Base-by-base conservation (phyloP, 2,329 filamentous ascomycete species). In the Fusarium domesticum region DNA sequence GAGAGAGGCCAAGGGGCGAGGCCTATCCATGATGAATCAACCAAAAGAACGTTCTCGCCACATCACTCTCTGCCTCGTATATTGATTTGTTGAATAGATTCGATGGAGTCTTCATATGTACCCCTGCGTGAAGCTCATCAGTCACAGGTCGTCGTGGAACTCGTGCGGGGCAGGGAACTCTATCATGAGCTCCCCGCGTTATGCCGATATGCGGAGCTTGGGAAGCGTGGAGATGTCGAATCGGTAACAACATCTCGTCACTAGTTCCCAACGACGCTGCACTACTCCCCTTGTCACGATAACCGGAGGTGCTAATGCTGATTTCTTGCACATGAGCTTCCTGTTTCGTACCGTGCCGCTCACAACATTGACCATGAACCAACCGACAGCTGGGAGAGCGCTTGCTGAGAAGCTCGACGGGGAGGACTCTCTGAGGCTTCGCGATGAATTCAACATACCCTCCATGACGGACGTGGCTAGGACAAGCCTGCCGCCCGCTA, bases 381-480 rank as follows among this genome's bases (percentile, higher is more conserved):
- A n/a, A n/a, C n/a, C n/a, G n/a, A n/a, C n/a, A n/a, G n/a, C 37
- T 11, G 47, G 48, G 7, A 45, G 43, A 18, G 55, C 53, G 23
- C 43, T 47, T 3, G 57, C 57, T 28, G 23, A 37, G 12, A 39
- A 52, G 39, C 68, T 84, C 11, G 83, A 87, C 63, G 64, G 66
- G 0, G 64, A 74, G 46, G 82, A 86, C 57, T 65, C 72, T 11
- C 65, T 87, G 23, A 66, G 66, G 10, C 66, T 84, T 42, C 76
- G 86, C 32, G 65, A 77, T 6, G 76, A 89, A 56, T 93, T 90
- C 63, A 74, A 84, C 37, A 84, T 92, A 42, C 89, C 88, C 2
- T 84, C 59, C 45, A 61, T 55, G 45, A 52, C 53, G 19, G 60
- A 63, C 45, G 58, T 62, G 37, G 45, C 47, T 36, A 60, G 60